Evolutionary conservation across 1,284 basidiomycete species (phyloP).

Genomic region (Cryptococcus floricola): DNA sequence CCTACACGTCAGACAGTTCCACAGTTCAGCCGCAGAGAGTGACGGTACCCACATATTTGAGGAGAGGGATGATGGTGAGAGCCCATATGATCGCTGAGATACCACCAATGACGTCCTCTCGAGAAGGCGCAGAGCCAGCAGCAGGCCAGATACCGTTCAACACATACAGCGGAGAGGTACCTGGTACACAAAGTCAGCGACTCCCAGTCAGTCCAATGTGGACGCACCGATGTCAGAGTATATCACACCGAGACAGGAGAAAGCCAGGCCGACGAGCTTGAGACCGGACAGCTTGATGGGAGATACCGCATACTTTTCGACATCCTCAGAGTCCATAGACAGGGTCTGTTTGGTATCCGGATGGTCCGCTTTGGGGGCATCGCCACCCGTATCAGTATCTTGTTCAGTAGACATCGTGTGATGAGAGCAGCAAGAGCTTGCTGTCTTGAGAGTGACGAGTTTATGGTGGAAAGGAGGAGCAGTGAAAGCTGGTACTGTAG

Average conservation of each 20-base stretch:
- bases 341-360: too few relatives aligned
- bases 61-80: conserved; percentile 59
- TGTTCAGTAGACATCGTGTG: too few relatives aligned
- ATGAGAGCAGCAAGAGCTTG: too few relatives aligned
- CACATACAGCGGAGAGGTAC: conserved; percentile 61
- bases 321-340: too few relatives aligned
- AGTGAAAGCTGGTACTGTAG: too few relatives aligned
- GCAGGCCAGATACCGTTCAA: conserved; percentile 63
- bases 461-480: too few relatives aligned
- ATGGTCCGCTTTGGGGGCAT: too few relatives aligned
- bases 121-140: conserved; percentile 50
- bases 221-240: conserved; percentile 60
- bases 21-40: background rate
- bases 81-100: conserved; percentile 63
- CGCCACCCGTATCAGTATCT: too few relatives aligned
- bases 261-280: conserved; percentile 13
- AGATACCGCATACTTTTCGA: background rate
- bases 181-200: conserved; percentile 1
- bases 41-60: conserved; percentile 60
- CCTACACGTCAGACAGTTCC: background rate
- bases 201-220: background rate
- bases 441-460: too few relatives aligned
- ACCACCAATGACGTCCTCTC: conserved; percentile 62
- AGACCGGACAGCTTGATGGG: conserved; percentile 6
- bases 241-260: conserved; percentile 23